These are phyloP conservation scores for Rubia yunnanensis DNA, from an alignment of 257 asterid species.

Conservation along the genomic window DNA sequence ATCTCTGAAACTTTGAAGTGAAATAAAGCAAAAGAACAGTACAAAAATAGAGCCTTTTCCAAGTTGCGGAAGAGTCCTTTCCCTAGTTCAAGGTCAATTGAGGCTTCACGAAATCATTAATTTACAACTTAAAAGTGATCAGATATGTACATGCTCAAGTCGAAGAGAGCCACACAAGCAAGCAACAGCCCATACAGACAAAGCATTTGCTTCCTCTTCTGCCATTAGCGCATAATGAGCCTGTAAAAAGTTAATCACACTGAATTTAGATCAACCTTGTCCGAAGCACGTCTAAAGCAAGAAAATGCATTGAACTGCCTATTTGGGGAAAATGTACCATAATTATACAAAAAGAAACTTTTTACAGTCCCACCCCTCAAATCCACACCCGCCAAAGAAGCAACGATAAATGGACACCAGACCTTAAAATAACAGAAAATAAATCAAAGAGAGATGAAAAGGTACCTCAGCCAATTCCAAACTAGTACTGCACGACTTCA, in stretches of 20 bases:
- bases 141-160: conserved; percentile 72
- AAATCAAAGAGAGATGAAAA: not conserved
- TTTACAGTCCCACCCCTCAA: not conserved
- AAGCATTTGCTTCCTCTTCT: conserved; percentile 96
- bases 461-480: conserved; percentile 91
- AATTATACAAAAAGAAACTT: not conserved
- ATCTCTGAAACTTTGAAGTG: not conserved
- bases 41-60: not conserved
- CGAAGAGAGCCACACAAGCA: conserved; percentile 93
- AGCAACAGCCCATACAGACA: conserved; percentile 95
- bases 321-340: not conserved
- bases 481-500: conserved; percentile 77
- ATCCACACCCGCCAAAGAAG: not conserved
- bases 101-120: not conserved
- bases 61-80: not conserved
- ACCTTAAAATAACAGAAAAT: not conserved
- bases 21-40: not conserved
- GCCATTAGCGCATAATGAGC: conserved; percentile 78
- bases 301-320: not conserved
- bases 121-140: not conserved
- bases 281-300: not conserved
- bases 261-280: not conserved
- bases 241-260: conserved; percentile 24
- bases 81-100: conserved; percentile 1
- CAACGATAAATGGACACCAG: not conserved